These are phyloP conservation scores for Coemansia nantahalensis DNA, from an alignment of 192 early-diverging fungal genomes.

Conservation along the genomic window DNA sequence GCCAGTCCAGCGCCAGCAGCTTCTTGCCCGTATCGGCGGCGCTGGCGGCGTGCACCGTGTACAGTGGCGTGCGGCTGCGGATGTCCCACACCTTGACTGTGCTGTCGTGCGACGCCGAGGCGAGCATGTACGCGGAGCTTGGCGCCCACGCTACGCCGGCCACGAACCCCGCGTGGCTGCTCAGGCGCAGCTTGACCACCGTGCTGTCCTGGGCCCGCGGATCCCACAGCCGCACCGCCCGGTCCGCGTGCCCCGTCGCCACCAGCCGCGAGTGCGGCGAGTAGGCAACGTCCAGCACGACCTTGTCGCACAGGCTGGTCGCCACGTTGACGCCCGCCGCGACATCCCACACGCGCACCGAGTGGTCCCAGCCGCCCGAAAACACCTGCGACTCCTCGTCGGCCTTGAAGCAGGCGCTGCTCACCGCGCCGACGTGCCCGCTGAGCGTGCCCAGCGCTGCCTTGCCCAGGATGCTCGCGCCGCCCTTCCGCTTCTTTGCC, in stretches of 20 bases:
- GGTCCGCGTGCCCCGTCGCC: slow-evolving; percentile 88
- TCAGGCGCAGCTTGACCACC: slow-evolving; percentile 73
- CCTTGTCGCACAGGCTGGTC: slow-evolving; percentile 90
- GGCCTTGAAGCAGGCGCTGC: slow-evolving; percentile 68
- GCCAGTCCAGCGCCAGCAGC: slow-evolving; percentile 52
- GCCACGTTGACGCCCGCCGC: slow-evolving; percentile 66
- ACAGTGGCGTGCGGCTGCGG: slow-evolving; percentile 79
- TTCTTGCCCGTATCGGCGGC: slow-evolving; percentile 46
- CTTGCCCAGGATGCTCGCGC: slow-evolving; percentile 32
- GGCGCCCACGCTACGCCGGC: slow-evolving; percentile 83
- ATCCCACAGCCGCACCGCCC: slow-evolving; percentile 86
- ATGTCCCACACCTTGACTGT: slow-evolving; percentile 94
- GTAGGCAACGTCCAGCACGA: slow-evolving; percentile 72
- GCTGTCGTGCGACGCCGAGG: slow-evolving; percentile 83
- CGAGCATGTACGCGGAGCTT: slow-evolving; percentile 68
- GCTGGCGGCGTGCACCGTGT: slow-evolving; percentile 58
- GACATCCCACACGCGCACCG: slow-evolving; percentile 88
- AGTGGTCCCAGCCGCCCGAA: slow-evolving; percentile 92
- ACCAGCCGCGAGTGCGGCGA: slow-evolving; percentile 66
- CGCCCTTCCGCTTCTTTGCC: slow-evolving; percentile 34
- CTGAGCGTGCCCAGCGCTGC: slow-evolving; percentile 50
- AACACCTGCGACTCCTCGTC: slow-evolving; percentile 64
- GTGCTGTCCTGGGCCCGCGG: slow-evolving; percentile 71
- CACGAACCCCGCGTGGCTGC: slow-evolving; percentile 82
- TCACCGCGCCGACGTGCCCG: slow-evolving; percentile 80